Conservation (phyloP, 176 grass and related monocot genomes). For the Olyra latifolia region DNA sequence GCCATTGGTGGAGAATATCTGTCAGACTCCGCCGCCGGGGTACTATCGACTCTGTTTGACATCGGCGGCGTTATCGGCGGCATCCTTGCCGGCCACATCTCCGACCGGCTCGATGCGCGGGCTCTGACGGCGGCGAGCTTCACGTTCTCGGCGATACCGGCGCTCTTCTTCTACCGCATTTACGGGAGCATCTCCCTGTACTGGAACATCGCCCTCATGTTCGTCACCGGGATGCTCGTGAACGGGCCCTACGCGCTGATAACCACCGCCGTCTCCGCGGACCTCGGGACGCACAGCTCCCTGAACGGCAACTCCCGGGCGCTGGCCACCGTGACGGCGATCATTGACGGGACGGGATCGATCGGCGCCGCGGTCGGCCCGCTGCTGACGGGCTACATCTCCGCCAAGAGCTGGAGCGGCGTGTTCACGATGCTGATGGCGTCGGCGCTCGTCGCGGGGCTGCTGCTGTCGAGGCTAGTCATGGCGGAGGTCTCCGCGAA, state of each 20-base stretch:
- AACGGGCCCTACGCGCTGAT: constrained; percentile 84
- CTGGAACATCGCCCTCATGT: constrained; percentile 67
- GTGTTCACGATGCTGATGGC: constrained; percentile 87
- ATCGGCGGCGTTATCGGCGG: constrained; percentile 74
- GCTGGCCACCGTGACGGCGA: constrained; percentile 81
- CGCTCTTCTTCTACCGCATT: constrained; percentile 76
- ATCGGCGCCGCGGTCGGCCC: constrained; percentile 76
- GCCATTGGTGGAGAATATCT: constrained; percentile 70
- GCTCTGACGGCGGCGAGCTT: constrained; percentile 78
- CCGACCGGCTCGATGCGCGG: constrained; percentile 64
- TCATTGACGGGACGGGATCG: constrained; percentile 83
- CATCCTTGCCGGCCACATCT: constrained; percentile 82
- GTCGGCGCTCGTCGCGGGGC: constrained; percentile 63
- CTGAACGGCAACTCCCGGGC: constrained; percentile 76
- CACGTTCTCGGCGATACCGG: constrained; percentile 70
- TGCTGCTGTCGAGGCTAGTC: constrained; percentile 67
- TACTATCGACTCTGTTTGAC: constrained; percentile 74
- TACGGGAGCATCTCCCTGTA: constrained; percentile 63
- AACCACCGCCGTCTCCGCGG: constrained; percentile 78
- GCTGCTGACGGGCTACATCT: constrained; percentile 87
- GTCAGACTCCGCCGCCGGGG: constrained; percentile 51
- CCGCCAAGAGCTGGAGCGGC: constrained; percentile 65
- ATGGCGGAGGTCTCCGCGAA: constrained; percentile 56
- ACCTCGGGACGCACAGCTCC: constrained; percentile 84
- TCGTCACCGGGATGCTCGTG: constrained; percentile 65